A percentile compares a stretch with the other conserved stretches of the same genome.
These are phyloP conservation scores for Sphagnum magellanicum DNA, from an alignment of 228 moss, liverwort and hornwort genomes.

Conservation along the genomic window DNA sequence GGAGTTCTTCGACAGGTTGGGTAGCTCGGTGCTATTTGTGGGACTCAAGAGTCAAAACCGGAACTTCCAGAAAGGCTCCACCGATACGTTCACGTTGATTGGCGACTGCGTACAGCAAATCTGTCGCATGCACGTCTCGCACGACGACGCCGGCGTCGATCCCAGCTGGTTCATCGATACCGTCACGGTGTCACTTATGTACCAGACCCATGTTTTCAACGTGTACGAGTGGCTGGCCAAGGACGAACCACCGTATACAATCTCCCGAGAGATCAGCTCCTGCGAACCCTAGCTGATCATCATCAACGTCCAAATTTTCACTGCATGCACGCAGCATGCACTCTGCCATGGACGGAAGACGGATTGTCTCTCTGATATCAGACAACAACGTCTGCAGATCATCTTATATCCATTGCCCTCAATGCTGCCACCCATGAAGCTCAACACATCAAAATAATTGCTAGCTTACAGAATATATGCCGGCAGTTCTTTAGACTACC, in stretches of 20 bases:
- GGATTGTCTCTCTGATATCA: too few relatives aligned
- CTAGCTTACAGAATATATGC: too few relatives aligned
- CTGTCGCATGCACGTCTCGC: constrained; percentile 62
- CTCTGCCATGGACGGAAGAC: too few relatives aligned
- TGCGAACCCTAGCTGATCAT: constrained; percentile 6
- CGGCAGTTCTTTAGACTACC: too few relatives aligned
- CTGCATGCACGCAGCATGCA: too few relatives aligned
- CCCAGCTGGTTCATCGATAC: constrained; percentile 71
- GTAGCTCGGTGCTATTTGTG: constrained; percentile 54
- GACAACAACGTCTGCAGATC: too few relatives aligned
- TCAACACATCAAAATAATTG: too few relatives aligned
- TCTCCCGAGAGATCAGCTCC: constrained; percentile 39
- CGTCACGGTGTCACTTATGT: constrained; percentile 43
- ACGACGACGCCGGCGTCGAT: constrained; percentile 42
- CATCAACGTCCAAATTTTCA: too few relatives aligned
- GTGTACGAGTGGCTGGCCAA: constrained; percentile 72
- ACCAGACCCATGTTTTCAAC: constrained; percentile 61
- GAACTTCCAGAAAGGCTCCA: constrained; percentile 49
- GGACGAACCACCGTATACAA: constrained; percentile 56
- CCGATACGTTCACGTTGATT: constrained; percentile 57
- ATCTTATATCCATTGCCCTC: too few relatives aligned
- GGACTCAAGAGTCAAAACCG: constrained; percentile 42
- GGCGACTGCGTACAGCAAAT: constrained; percentile 53
- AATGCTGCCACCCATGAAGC: too few relatives aligned
- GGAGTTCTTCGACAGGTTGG: constrained; percentile 53